Base-by-base conservation (phyloP, 495 filamentous ascomycete genomes). In the Ramalina intermedia region DNA sequence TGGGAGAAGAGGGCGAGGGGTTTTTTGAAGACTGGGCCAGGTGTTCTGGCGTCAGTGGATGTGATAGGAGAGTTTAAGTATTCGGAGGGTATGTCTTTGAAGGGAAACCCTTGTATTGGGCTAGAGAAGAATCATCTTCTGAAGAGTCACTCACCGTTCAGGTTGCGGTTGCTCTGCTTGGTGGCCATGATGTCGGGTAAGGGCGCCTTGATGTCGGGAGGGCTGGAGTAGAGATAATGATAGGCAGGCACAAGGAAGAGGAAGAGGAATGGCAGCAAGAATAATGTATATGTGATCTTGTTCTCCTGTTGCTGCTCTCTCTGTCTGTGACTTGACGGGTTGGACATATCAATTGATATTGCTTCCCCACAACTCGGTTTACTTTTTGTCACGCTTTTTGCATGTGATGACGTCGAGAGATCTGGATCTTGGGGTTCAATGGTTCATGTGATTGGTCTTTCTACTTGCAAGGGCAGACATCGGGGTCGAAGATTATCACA, bases 1-100 rank as follows among this genome's bases (percentile, higher is more conserved):
- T 70, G 66, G 47, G 71, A 73, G 66, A 79, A 78, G 47, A 73
- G 58, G 26, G 63, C 61, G 17, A 81, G 69, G 9, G 78, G 78
- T 43, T 72, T 67, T 39, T 71, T 69, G 60, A 77, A 69, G 43
- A 81, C 76, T 76, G 60, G 24, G 13, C 7, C 11, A n/a, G 20
- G 41, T 26, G 21, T 8, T 17, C 41, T 24, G 23, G 24, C 16
- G 43, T 26, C 16, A 20, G 43, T 9, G 24, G 16, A 43, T 24
- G 6, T 24, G 23, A 20, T 20, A 1, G 4, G 37, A 24, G 6
- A 29, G 27, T n/a, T n/a, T n/a, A 20, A 2, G 18, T 20, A 20
- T 9, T 33, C 12, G 29, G 7, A 33, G 8, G 7, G 29, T 13
- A 2, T 7, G 29, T 33, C 8, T 11, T 2, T 33, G 7, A 9